Evolutionary conservation across 148 eudicot species (phyloP).

Genomic region (Salicornia ramosissima): DNA sequence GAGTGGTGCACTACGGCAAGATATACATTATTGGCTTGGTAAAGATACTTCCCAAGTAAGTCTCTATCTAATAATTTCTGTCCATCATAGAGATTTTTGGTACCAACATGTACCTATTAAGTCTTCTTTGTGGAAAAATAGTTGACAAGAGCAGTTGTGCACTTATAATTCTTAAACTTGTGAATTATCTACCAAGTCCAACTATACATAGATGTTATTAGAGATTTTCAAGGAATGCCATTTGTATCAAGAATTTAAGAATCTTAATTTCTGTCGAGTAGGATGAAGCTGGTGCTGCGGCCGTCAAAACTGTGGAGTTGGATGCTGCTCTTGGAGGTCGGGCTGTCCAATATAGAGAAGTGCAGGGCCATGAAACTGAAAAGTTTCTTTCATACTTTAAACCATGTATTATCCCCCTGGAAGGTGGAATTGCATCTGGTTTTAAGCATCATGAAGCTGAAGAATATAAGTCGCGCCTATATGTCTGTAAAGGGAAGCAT

Average conservation of each 20-base stretch:
- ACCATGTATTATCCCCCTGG: slow-evolving; percentile 94
- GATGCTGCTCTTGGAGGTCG: slow-evolving; percentile 97
- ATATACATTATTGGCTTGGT: slow-evolving; percentile 97
- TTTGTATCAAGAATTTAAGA: slow-evolving; percentile 18
- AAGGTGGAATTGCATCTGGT: slow-evolving; percentile 86
- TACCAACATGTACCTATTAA: not conserved
- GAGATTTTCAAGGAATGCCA: not conserved
- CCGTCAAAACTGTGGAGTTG: slow-evolving; percentile 81
- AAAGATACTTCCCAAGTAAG: slow-evolving; percentile 90
- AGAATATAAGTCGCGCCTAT: slow-evolving; percentile 62
- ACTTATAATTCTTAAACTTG: not conserved
- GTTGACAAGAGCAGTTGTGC: not conserved
- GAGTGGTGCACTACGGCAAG: slow-evolving; percentile 75
- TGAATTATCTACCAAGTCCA: not conserved
- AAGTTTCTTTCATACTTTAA: slow-evolving; percentile 95
- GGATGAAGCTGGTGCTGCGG: slow-evolving; percentile 96
- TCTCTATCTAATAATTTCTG: slow-evolving; percentile 7
- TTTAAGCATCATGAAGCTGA: slow-evolving; percentile 70
- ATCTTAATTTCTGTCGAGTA: slow-evolving; percentile 29
- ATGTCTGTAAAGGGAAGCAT: slow-evolving; percentile 85
- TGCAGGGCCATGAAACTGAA: slow-evolving; percentile 97
- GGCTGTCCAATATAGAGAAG: slow-evolving; percentile 96
- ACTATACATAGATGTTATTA: not conserved
- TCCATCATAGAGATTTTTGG: not conserved
- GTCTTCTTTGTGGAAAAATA: not conserved